Evolutionary conservation across 805 yeast genomes (phyloP).

Genomic region (Osmozyma mogii): DNA sequence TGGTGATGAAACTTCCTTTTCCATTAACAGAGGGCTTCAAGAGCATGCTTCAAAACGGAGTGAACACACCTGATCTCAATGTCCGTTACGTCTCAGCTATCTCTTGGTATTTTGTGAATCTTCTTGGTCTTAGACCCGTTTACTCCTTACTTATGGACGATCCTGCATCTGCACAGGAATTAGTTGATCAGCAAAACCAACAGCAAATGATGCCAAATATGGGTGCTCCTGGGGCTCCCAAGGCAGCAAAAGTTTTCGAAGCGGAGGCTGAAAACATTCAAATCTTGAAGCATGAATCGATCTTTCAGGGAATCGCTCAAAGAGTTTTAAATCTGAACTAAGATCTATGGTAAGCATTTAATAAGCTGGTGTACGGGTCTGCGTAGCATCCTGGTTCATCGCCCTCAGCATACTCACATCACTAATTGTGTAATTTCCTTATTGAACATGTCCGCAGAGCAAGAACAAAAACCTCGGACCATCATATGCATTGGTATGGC

Average conservation of each 20-base stretch:
- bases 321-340: slow-evolving; percentile 9
- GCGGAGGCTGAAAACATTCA: slow-evolving; percentile 70
- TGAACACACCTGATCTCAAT: slow-evolving; percentile 75
- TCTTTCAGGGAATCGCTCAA: slow-evolving; percentile 47
- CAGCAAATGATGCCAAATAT: slow-evolving; percentile 32
- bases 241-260: slow-evolving; percentile 54
- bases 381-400: too few species aligned
- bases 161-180: slow-evolving; percentile 35
- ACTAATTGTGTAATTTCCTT: too few species aligned
- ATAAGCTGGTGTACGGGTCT: too few species aligned
- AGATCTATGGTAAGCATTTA: too few species aligned
- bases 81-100: slow-evolving; percentile 89
- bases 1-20: slow-evolving; percentile 75
- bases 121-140: slow-evolving; percentile 76
- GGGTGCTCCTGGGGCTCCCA: slow-evolving; percentile 53
- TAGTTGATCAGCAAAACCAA: slow-evolving; percentile 32
- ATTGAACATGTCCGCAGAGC: too few species aligned
- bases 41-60: slow-evolving; percentile 85
- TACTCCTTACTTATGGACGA: slow-evolving; percentile 62
- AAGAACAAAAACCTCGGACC: too few species aligned
- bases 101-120: slow-evolving; percentile 91
- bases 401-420: too few species aligned
- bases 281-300: slow-evolving; percentile 43
- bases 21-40: slow-evolving; percentile 86
- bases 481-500: slow-evolving; percentile 48